Base-by-base conservation (phyloP, 1,284 basidiomycete genomes). In the Mrakiaceae sp. region DNA sequence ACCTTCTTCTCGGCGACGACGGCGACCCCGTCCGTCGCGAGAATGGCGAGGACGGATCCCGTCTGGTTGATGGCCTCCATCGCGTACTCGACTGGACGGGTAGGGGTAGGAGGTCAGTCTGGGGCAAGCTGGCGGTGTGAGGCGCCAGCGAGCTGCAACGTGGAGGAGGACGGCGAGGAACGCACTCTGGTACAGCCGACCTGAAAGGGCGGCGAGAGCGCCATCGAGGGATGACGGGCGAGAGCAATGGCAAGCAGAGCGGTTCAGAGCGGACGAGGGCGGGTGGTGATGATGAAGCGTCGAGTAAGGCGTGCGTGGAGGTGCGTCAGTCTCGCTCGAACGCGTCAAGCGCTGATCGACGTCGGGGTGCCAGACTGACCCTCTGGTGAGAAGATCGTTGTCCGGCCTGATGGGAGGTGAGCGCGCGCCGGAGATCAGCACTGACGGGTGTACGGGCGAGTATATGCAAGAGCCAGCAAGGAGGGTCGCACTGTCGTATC, bases 1-100 rank as follows among this genome's bases (percentile, higher is more conserved):
- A 98, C 93, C 79, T 96, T 96, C 85, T 98, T 98, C 82, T 98
- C 95, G 6, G 95, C 95, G 0, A 93, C 95, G n/a, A 98, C 82
- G 2, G 98, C 93, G 50, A 98, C 90, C 0, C 96, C 95, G 70
- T 94, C 91, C 73, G 89, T 91, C 27, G 92, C 90, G n/a, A 96
- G 82, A 63, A 97, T 87, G 52, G 92, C 93, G 44, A 98, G 84
- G 55, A 96, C 92, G 12, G 93, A 94, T 68, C 94, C 94, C 43
- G 93, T 94, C 72, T 95, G 91, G 43, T 91, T 94, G 81, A 98
- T 97, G 68, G 93, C 93, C 75, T 98, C 93, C 93, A 97, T 97
- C 60, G 93, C 93, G 83, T 98, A 98, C 79, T 98, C 93, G 79
- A 97, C 93, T 92, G 75, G 52, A 10, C 7, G 43, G n/a, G 12